phyloP scores from a whole-genome alignment of 1,284 basidiomycete genomes.

The Anthracocystis walkeri region DNA sequence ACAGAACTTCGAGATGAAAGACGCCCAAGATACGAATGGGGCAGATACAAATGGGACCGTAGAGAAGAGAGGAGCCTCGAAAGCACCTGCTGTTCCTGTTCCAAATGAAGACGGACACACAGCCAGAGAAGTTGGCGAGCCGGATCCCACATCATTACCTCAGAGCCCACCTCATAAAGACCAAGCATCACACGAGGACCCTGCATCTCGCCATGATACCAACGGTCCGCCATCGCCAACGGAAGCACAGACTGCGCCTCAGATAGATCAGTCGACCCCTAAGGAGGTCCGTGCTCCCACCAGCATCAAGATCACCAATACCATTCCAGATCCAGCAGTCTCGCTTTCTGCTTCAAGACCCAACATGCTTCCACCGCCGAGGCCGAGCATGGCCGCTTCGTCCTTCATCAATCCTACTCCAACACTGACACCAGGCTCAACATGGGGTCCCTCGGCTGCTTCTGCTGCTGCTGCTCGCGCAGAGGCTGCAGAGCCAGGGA shows the following conservation, averaged over 20 bases:
- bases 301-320: conserved; percentile 40
- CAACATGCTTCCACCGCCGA: conserved; percentile 43
- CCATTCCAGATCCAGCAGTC: conserved; percentile 47
- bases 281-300: conserved; percentile 35
- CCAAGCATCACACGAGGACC: not conserved
- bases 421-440: conserved; percentile 48
- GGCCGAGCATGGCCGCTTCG: conserved; percentile 44
- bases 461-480: conserved; percentile 46
- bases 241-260: conserved; percentile 6
- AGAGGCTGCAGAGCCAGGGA: conserved; percentile 46
- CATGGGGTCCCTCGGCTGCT: conserved; percentile 45
- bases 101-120: not conserved
- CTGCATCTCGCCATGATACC: not conserved
- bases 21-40: conserved; percentile 1
- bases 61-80: not conserved
- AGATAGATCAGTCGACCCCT: conserved; percentile 1
- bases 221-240: not conserved
- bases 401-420: conserved; percentile 48
- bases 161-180: conserved; percentile 3
- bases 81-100: not conserved
- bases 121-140: not conserved
- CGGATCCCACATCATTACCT: not conserved
- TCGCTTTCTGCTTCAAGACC: conserved; percentile 40
- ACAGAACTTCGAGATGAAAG: not conserved
- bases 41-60: not conserved